These are phyloP conservation scores for Aureobasidium sp. DNA, from an alignment of 2,329 filamentous ascomycete species.

Conservation along the genomic window DNA sequence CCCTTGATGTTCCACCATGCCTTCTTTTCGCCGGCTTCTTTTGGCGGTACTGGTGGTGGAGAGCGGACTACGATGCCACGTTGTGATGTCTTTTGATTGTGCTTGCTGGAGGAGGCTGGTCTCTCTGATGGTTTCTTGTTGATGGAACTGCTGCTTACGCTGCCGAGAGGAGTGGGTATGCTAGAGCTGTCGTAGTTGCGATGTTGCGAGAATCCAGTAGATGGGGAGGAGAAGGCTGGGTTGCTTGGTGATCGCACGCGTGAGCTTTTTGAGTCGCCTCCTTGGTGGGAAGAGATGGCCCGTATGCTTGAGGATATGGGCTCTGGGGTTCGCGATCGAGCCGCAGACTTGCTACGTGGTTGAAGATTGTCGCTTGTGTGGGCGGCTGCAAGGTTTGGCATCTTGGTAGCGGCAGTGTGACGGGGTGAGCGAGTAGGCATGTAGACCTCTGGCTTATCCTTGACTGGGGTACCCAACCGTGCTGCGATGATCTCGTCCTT, in stretches of 20 bases:
- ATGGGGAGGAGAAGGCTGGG: neutral
- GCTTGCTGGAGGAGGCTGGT: neutral
- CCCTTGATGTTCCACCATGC: constrained; percentile 24
- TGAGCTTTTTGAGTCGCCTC: neutral
- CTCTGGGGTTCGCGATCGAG: neutral
- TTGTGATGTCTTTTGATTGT: constrained; percentile 15
- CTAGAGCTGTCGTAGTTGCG: constrained; percentile 7
- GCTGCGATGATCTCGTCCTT: constrained; percentile 17
- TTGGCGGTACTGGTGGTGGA: constrained; percentile 12
- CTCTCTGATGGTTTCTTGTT: constrained; percentile 17
- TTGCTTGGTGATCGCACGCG: neutral
- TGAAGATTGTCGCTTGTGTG: constrained; percentile 5
- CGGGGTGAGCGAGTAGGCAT: constrained; percentile 14
- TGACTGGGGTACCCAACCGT: constrained; percentile 18
- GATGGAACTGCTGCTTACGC: constrained; percentile 10
- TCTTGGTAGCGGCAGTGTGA: neutral
- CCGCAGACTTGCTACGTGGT: constrained; percentile 10
- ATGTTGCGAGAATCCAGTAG: neutral
- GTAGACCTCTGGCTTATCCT: constrained; percentile 15
- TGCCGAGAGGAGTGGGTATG: constrained; percentile 4
- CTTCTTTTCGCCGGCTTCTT: constrained; percentile 16
- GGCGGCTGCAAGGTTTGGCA: constrained; percentile 1
- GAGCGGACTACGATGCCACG: constrained; percentile 6
- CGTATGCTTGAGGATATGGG: neutral
- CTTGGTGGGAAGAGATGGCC: neutral